Conservation (phyloP, 305 asterid species). For the Euphrasia arctica region DNA sequence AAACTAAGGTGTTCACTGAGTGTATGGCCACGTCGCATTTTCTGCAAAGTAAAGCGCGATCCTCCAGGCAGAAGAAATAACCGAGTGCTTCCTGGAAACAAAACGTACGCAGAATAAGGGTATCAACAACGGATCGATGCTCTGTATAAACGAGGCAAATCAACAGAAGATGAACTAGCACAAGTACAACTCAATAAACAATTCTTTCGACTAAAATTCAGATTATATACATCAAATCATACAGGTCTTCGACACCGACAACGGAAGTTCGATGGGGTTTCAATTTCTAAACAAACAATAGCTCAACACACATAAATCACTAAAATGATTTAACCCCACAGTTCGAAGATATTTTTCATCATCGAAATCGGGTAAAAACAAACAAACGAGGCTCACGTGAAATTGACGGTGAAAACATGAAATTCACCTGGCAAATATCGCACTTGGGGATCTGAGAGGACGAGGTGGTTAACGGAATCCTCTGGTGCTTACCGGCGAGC, state of each 20-base stretch:
- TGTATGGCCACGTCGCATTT: conserved; percentile 84
- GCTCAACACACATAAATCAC: not conserved
- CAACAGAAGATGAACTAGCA: not conserved
- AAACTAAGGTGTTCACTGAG: conserved; percentile 57
- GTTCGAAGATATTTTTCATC: not conserved
- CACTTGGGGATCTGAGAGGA: conserved; percentile 81
- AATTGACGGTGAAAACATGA: not conserved
- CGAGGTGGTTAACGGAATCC: conserved; percentile 62
- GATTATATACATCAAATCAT: not conserved
- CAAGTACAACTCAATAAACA: too few relatives aligned
- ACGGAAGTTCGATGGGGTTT: too few relatives aligned
- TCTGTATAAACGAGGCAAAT: not conserved
- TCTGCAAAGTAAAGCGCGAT: conserved; percentile 87
- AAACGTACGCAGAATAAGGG: not conserved
- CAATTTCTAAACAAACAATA: not conserved
- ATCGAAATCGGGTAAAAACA: not conserved
- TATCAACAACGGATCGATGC: not conserved
- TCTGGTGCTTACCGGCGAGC: conserved; percentile 82
- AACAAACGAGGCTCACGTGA: not conserved
- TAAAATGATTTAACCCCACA: not conserved
- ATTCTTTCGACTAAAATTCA: too few relatives aligned
- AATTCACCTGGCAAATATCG: conserved; percentile 83
- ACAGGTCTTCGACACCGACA: not conserved
- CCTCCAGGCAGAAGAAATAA: conserved; percentile 92
- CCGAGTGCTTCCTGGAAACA: conserved; percentile 72